These are phyloP conservation scores for Canariomyces notabilis DNA, from an alignment of 2,329 filamentous ascomycete species.

Conservation along the genomic window DNA sequence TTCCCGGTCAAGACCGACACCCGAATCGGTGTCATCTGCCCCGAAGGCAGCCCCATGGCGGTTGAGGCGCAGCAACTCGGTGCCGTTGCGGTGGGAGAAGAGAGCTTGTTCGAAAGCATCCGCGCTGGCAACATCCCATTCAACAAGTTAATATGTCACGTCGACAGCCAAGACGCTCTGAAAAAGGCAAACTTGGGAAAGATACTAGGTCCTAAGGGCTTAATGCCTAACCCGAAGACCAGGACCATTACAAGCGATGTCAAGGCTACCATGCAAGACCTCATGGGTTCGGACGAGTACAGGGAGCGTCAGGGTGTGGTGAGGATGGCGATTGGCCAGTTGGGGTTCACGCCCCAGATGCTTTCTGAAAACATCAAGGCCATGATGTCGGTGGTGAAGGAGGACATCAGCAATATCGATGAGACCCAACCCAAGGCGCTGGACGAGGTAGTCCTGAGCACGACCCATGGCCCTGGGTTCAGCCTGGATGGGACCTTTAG, in stretches of 20 bases:
- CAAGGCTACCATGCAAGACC: slow-evolving; percentile 66
- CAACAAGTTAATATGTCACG: slow-evolving; percentile 83
- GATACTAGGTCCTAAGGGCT: slow-evolving; percentile 77
- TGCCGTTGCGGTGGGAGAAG: slow-evolving; percentile 78
- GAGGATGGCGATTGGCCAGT: slow-evolving; percentile 82
- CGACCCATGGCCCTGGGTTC: slow-evolving; percentile 81
- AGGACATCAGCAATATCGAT: slow-evolving; percentile 64
- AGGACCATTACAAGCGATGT: slow-evolving; percentile 86
- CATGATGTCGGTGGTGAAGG: slow-evolving; percentile 71
- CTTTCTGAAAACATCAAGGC: slow-evolving; percentile 77
- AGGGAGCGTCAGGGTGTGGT: slow-evolving; percentile 81
- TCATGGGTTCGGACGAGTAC: slow-evolving; percentile 81
- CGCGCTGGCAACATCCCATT: slow-evolving; percentile 73
- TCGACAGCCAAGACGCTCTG: slow-evolving; percentile 69
- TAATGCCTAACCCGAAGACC: slow-evolving; percentile 88
- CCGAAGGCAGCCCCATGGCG: slow-evolving; percentile 70
- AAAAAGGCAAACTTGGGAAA: slow-evolving; percentile 76
- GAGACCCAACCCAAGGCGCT: slow-evolving; percentile 55
- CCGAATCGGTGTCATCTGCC: slow-evolving; percentile 84
- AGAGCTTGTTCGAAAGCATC: slow-evolving; percentile 76
- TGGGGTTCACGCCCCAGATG: slow-evolving; percentile 83
- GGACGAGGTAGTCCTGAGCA: slow-evolving; percentile 72
- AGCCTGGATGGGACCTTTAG: slow-evolving; percentile 76
- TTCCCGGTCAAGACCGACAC: slow-evolving; percentile 86
- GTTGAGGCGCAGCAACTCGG: slow-evolving; percentile 71